Evolutionary conservation across 768 basidiomycete genomes (phyloP).

Genomic region (Trametes villosa): DNA sequence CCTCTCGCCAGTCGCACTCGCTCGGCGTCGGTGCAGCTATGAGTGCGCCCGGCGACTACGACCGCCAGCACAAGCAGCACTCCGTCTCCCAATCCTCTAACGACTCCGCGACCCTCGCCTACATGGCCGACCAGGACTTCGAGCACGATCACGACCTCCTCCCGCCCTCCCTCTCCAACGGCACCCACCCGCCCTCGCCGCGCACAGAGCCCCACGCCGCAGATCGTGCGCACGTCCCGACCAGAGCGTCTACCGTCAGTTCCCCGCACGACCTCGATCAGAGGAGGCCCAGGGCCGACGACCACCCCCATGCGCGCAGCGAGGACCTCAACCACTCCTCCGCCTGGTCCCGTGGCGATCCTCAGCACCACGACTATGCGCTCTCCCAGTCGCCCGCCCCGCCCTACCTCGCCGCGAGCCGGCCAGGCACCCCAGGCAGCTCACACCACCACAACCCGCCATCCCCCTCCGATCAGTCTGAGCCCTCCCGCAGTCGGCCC

Average conservation of each 20-base stretch:
- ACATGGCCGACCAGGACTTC: constrained; percentile 33
- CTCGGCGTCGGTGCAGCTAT: constrained; percentile 20
- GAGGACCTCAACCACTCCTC: constrained; percentile 68
- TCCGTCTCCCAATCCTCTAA: constrained; percentile 26
- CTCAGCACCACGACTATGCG: constrained; percentile 25
- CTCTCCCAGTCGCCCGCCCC: constrained; percentile 36
- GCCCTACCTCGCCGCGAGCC: constrained; percentile 55
- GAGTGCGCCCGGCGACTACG: constrained; percentile 29
- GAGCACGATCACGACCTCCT: constrained; percentile 26
- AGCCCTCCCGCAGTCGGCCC: constrained; percentile 49
- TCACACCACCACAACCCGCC: constrained; percentile 49
- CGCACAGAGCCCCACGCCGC: constrained; percentile 31
- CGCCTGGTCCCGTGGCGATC: constrained; percentile 34
- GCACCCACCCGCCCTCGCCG: constrained; percentile 21
- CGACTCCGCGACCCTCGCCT: constrained; percentile 35
- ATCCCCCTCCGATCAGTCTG: constrained; percentile 59
- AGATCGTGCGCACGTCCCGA: constrained; percentile 60
- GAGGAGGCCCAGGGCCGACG: constrained; percentile 43
- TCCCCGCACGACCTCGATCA: constrained; percentile 57
- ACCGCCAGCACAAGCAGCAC: constrained; percentile 28
- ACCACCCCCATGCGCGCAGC: constrained; percentile 60
- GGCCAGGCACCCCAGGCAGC: constrained; percentile 62
- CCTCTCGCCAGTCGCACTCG: constrained; percentile 1
- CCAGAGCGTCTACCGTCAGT: constrained; percentile 67
- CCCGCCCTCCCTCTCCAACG: constrained; percentile 23